Conservation (phyloP, 2,329 filamentous ascomycete genomes). For the Metarhizium album region DNA sequence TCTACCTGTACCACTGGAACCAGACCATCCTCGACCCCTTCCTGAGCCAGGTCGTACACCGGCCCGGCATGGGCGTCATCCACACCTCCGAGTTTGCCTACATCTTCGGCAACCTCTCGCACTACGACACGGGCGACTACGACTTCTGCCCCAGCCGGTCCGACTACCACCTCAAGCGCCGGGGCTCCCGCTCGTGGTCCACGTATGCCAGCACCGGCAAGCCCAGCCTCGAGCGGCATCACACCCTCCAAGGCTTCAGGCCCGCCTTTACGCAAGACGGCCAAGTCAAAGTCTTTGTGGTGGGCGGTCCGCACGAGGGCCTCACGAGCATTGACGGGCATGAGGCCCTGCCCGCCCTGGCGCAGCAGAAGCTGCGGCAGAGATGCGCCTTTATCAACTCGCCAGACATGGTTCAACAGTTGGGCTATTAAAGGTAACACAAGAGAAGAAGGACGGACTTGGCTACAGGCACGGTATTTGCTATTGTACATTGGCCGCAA, state of each 20-base stretch:
- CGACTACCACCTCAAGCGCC: slow-evolving; percentile 29
- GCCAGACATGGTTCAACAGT: slow-evolving; percentile 29
- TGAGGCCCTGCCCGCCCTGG: slow-evolving; percentile 22
- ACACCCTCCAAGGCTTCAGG: slow-evolving; percentile 32
- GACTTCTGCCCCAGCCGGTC: slow-evolving; percentile 23
- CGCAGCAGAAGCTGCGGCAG: slow-evolving; percentile 31
- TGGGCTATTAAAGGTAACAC: slow-evolving; percentile 31
- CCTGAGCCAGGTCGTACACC: slow-evolving; percentile 20
- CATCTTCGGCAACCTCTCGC: slow-evolving; percentile 34
- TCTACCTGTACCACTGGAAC: slow-evolving; percentile 42
- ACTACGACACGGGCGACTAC: slow-evolving; percentile 28
- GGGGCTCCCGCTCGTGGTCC: slow-evolving; percentile 36
- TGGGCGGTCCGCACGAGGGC: slow-evolving; percentile 33
- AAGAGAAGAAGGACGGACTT: not conserved
- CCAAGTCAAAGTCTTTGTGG: slow-evolving; percentile 27
- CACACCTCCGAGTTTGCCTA: slow-evolving; percentile 45
- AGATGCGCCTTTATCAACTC: slow-evolving; percentile 37
- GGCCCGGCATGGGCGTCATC: slow-evolving; percentile 31
- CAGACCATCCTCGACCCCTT: slow-evolving; percentile 40
- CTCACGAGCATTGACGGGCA: slow-evolving; percentile 27
- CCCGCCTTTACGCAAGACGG: slow-evolving; percentile 21
- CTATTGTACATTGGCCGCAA: not conserved
- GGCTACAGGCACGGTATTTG: not conserved
- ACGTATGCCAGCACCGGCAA: slow-evolving; percentile 30
- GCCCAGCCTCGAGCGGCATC: slow-evolving; percentile 18